These are phyloP conservation scores for Lotus japonicus DNA, from an alignment of 306 rosid genomes.

Conservation along the genomic window DNA sequence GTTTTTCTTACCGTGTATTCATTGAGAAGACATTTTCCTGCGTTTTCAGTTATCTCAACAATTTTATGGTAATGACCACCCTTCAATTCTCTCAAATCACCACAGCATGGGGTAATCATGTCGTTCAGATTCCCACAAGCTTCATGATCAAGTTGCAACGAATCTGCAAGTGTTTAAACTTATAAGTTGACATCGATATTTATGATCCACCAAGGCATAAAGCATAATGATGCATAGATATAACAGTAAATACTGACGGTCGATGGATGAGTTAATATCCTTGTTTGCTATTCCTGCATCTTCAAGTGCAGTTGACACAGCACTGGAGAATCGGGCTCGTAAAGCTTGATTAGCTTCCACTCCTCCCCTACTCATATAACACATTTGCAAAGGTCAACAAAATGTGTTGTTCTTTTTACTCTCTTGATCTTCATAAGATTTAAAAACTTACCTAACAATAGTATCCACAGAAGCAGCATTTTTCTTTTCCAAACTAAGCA, in stretches of 20 bases:
- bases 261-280: slow-evolving; percentile 73
- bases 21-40: slow-evolving; percentile 77
- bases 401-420: not conserved
- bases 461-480: slow-evolving; percentile 79
- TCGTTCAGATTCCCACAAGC: slow-evolving; percentile 88
- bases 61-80: slow-evolving; percentile 90
- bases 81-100: slow-evolving; percentile 79
- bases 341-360: slow-evolving; percentile 71
- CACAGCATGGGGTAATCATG: slow-evolving; percentile 81
- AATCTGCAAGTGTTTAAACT: slow-evolving; percentile 52
- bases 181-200: slow-evolving; percentile 16
- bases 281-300: slow-evolving; percentile 79
- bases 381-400: slow-evolving; percentile 1
- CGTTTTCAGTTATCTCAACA: slow-evolving; percentile 85
- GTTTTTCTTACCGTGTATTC: slow-evolving; percentile 75
- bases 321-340: slow-evolving; percentile 65
- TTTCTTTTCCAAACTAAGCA: slow-evolving; percentile 65
- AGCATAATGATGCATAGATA: not conserved
- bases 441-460: slow-evolving; percentile 60
- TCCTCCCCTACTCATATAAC: slow-evolving; percentile 55
- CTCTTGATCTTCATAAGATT: not conserved
- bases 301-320: slow-evolving; percentile 69
- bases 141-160: slow-evolving; percentile 89
- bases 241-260: slow-evolving; percentile 52
- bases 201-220: not conserved